Base-by-base conservation (phyloP, 2,329 filamentous ascomycete species). In the Nemania abortiva region DNA sequence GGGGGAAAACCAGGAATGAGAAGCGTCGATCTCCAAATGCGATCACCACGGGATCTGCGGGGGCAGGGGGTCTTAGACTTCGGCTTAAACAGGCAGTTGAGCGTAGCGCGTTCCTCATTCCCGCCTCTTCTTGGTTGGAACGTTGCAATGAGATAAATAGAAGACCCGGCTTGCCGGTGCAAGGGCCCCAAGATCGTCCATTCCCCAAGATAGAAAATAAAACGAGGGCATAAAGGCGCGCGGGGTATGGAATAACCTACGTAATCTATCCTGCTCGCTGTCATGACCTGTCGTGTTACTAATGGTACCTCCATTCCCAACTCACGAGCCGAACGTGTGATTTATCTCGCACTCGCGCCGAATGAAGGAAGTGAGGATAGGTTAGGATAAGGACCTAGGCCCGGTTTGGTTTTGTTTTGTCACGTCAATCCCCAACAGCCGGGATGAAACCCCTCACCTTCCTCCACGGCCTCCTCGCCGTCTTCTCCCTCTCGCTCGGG, bases 391-490 rank as follows among this genome's bases (percentile, higher is more conserved):
- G 9, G 24, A 6, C 1, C 11, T 13, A 50, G 47, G 18, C 9
- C 6, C 3, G n/a, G 18, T 22, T 50, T 50, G 22, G n/a, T 3
- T 50, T 1, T 5, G 2, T 49, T 7, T 4, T 2, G n/a, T 18
- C 9, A 24, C 1, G 18, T 9, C 47, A 6, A 50, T 31, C 22
- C 13, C 3, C 13, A 18, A 9, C 24, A 53, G 50, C 11, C n/a
- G 31, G 45, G 11, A 70, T 70, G 65, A 47, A 37, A 22, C 34
- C 52, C 22, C 47, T 27, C 45, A 52, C 18, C 10, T 22, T 54
- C 6, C n/a, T 29, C 1, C 53, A 57, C 61, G 57, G 64, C 56
- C 27, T 68, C 1, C 53, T 65, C 53, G 68, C 57, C 1, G 56
- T 56, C 31, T 45, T 31, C 6, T 47, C 63, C 0, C 39, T 47